Conservation (phyloP, 2,329 filamentous ascomycete genomes). For the Didymella pinodella region DNA sequence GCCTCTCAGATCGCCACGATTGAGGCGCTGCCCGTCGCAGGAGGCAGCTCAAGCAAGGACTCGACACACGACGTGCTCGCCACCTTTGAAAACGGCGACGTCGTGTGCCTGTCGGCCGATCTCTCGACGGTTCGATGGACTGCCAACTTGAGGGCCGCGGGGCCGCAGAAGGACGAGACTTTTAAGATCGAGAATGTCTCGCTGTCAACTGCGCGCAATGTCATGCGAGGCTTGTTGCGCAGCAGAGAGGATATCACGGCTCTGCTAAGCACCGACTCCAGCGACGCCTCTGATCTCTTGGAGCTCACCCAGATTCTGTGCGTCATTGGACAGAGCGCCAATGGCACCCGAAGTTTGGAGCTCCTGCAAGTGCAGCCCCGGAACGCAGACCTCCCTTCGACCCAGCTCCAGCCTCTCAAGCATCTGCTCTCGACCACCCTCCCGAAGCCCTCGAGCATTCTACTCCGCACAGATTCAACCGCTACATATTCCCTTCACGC, state of each 20-base stretch:
- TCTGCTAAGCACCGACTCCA: constrained; percentile 43
- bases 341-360: constrained; percentile 31
- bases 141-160: constrained; percentile 30
- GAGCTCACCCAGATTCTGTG: constrained; percentile 50
- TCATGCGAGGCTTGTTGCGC: constrained; percentile 54
- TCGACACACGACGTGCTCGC: constrained; percentile 60
- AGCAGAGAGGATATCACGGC: constrained; percentile 56
- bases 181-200: constrained; percentile 46
- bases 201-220: constrained; percentile 50
- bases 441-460: constrained; percentile 28
- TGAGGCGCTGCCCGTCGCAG: constrained; percentile 42
- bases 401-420: constrained; percentile 42
- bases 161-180: constrained; percentile 25
- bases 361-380: constrained; percentile 45
- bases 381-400: constrained; percentile 40
- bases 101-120: constrained; percentile 68
- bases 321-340: constrained; percentile 36
- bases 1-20: constrained; percentile 40
- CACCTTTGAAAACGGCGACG: constrained; percentile 67
- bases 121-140: constrained; percentile 47
- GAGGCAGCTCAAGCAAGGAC: constrained; percentile 26
- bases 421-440: constrained; percentile 44
- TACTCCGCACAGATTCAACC: constrained; percentile 13
- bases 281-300: constrained; percentile 40
- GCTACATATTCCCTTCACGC: constrained; percentile 66